Evolutionary conservation across 202 grass and related monocot species (phyloP).

Genomic region (Brachypodium distachyon): DNA sequence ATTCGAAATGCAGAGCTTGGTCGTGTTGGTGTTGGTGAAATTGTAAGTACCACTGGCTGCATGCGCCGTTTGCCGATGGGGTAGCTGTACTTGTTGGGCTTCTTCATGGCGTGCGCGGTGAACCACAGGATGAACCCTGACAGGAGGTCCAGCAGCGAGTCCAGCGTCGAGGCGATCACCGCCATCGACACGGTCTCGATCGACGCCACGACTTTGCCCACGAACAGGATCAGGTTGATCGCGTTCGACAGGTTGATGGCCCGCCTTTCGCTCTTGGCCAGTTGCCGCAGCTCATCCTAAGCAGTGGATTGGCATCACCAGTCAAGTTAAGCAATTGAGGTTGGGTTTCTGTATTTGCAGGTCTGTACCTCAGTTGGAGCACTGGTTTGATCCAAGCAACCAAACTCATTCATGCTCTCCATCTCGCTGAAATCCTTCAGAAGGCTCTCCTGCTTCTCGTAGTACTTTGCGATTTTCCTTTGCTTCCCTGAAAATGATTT

Average conservation of each 20-base stretch:
- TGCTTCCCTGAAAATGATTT: constrained; percentile 52
- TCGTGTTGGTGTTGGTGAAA: too few relatives aligned
- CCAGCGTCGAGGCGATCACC: constrained; percentile 78
- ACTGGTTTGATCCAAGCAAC: constrained; percentile 27
- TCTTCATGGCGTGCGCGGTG: constrained; percentile 66
- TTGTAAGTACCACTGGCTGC: constrained; percentile 68
- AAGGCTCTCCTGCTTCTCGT: constrained; percentile 76
- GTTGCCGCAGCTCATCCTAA: constrained; percentile 49
- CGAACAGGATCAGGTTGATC: constrained; percentile 57
- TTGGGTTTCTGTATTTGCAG: not conserved
- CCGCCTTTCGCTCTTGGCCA: constrained; percentile 50
- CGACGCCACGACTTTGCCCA: constrained; percentile 59
- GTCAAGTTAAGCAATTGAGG: too few relatives aligned
- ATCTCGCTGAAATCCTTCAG: constrained; percentile 82
- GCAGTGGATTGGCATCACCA: too few relatives aligned
- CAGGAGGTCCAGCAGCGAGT: constrained; percentile 75
- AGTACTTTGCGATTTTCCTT: constrained; percentile 81
- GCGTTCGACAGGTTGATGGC: constrained; percentile 67
- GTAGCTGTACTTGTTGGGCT: constrained; percentile 75
- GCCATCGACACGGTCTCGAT: constrained; percentile 53
- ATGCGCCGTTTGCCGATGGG: constrained; percentile 86
- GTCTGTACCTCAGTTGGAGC: constrained; percentile 51
- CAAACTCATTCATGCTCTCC: constrained; percentile 67
- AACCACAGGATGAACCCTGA: constrained; percentile 86
- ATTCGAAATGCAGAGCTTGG: too few relatives aligned